These are phyloP conservation scores for Hymenoscyphus albidus DNA, from an alignment of 2,329 filamentous ascomycete genomes.

Conservation along the genomic window DNA sequence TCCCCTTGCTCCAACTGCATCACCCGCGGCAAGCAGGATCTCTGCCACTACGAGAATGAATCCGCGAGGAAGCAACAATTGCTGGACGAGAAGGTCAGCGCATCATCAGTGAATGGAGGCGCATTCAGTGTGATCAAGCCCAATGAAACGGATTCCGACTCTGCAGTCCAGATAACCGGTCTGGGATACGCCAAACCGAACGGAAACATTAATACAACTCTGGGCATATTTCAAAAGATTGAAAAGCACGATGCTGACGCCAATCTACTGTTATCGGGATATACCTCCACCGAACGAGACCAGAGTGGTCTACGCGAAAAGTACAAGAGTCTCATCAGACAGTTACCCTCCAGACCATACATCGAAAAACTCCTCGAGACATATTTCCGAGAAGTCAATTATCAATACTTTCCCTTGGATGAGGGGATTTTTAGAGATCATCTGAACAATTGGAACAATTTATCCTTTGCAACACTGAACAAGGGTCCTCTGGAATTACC, in stretches of 20 bases:
- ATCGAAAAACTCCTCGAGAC: slow-evolving; percentile 52
- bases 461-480: slow-evolving; percentile 50
- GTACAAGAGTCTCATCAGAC: slow-evolving; percentile 56
- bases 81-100: slow-evolving; percentile 25
- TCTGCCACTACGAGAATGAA: slow-evolving; percentile 54
- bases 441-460: slow-evolving; percentile 50
- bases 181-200: slow-evolving; percentile 52
- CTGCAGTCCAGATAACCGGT: slow-evolving; percentile 29
- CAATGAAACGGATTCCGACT: slow-evolving; percentile 23
- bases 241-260: slow-evolving; percentile 42
- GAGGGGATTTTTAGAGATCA: slow-evolving; percentile 48
- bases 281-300: slow-evolving; percentile 30
- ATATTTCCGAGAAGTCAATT: slow-evolving; percentile 57
- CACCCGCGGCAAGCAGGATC: slow-evolving; percentile 51
- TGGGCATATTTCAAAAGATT: slow-evolving; percentile 53
- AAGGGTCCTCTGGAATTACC: slow-evolving; percentile 49
- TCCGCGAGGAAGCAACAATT: slow-evolving; percentile 32
- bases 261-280: slow-evolving; percentile 19
- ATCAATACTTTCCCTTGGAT: slow-evolving; percentile 55
- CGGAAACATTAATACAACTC: slow-evolving; percentile 48
- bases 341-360: slow-evolving; percentile 51
- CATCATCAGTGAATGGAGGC: slow-evolving; percentile 20
- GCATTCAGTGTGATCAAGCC: slow-evolving; percentile 21
- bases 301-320: slow-evolving; percentile 47
- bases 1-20: slow-evolving; percentile 58